A percentile compares a stretch with the other conserved stretches of the same genome.
Evolutionary conservation across 441 rosid genomes (phyloP).

Genomic region (Gossypium schwendimanii): DNA sequence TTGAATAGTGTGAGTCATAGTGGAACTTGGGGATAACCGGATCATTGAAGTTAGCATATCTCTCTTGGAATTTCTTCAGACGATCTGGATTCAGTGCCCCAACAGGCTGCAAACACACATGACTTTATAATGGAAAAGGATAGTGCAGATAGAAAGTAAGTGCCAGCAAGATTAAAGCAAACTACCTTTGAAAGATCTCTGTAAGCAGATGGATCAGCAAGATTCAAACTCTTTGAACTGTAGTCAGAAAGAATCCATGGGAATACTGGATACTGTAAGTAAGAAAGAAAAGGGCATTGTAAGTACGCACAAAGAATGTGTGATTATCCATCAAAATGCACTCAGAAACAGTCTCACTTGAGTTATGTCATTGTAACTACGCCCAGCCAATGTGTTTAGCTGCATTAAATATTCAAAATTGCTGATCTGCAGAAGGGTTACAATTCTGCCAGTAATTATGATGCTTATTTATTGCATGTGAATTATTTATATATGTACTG

Average conservation of each 20-base stretch:
- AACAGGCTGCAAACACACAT: slow-evolving; percentile 70
- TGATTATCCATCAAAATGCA: background rate
- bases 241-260: slow-evolving; percentile 97
- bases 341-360: slow-evolving; percentile 47
- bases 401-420: slow-evolving; percentile 97
- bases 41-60: slow-evolving; percentile 96
- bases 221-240: slow-evolving; percentile 68
- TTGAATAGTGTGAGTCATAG: slow-evolving; percentile 97
- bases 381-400: slow-evolving; percentile 96
- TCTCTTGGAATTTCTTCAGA: slow-evolving; percentile 82
- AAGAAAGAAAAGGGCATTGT: slow-evolving; percentile 4
- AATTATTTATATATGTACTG: background rate
- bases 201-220: slow-evolving; percentile 74
- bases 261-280: slow-evolving; percentile 93
- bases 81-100: slow-evolving; percentile 89
- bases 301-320: background rate
- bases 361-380: slow-evolving; percentile 97
- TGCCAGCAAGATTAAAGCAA: slow-evolving; percentile 27
- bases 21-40: slow-evolving; percentile 98
- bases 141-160: slow-evolving; percentile 1
- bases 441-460: slow-evolving; percentile 11
- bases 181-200: slow-evolving; percentile 96
- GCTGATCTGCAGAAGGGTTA: slow-evolving; percentile 74
- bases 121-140: slow-evolving; percentile 20
- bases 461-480: background rate